A percentile compares a stretch with the other conserved stretches of the same genome.
These are phyloP conservation scores for Jasminum sambac DNA, from an alignment of 257 asterid species.

Conservation along the genomic window DNA sequence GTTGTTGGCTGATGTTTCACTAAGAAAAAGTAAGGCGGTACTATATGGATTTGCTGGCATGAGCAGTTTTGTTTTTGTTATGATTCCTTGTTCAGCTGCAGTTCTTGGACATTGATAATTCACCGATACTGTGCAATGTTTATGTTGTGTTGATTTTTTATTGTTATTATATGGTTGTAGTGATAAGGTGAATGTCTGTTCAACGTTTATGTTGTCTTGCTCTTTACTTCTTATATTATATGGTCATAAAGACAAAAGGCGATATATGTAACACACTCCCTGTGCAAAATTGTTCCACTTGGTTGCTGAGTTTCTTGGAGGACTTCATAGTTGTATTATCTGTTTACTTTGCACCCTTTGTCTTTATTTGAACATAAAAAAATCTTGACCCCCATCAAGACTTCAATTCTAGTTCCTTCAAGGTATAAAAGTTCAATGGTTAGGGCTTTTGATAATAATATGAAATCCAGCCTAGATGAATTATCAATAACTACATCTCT, in stretches of 20 bases:
- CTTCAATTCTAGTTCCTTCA: no score
- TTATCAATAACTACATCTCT: no score
- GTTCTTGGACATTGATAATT: neutral
- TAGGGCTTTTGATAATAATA: neutral
- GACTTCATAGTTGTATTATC: neutral
- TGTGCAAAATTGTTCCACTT: neutral
- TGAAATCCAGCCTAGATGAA: no score
- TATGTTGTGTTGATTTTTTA: neutral
- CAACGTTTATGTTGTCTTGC: neutral
- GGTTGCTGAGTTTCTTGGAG: neutral
- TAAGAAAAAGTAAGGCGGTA: conserved; percentile 4
- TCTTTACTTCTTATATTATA: neutral
- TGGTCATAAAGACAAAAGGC: neutral
- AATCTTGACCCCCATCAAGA: neutral
- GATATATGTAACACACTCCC: neutral
- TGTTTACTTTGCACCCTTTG: neutral
- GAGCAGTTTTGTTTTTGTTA: neutral
- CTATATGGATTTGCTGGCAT: conserved; percentile 1
- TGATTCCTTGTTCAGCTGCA: neutral
- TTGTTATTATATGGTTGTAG: neutral
- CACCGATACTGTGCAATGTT: neutral
- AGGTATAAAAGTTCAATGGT: neutral
- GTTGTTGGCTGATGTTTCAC: neutral
- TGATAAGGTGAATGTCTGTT: neutral
- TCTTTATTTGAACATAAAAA: neutral